Evolutionary conservation across 352 stramenopile genomes (phyloP), one percentile per base, ranked within the genome.

Genomic region (Phytophthora brassicae): DNA sequence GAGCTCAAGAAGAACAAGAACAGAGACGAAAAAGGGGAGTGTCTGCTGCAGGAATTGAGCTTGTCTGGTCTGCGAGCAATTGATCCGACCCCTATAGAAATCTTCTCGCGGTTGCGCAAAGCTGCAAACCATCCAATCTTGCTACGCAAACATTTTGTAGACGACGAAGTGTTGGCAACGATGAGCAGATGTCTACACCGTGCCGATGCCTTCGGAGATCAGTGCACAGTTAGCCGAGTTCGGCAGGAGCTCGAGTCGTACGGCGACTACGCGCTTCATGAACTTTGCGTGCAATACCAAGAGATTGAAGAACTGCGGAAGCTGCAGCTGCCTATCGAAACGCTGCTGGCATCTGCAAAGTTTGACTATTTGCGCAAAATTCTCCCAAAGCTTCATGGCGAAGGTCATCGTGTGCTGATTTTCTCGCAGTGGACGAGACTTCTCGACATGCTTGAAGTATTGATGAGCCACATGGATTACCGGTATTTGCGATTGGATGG

Each of bases 341-440:
- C 87, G 45, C 72, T 99, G 3, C 90, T 98, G 39, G 81, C 82
- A 9, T 99, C 96, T 16, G 78, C 91, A 29, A 99, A 99, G 67
- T 99, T 98, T 72, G 75, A 94, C 31, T 88, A 86, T 28, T 77
- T 99, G 43, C 80, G 81, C 19, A 62, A 65, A 14, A 61, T 99
- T 41, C 70, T 99, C 3, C 96, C 96, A 0, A 79, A 93, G 14
- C 79, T 98, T 28, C 63, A 75, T 20, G 38, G 54, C 12, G 77
- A 98, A 14, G 95, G 93, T 1, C 96, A 99, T 63, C 85, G 95
- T 29, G 89, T 99, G 16, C 72, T 99, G 12, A 96, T 99, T 31
- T 99, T 99, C 68, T 98, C 94, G 6, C 94, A 98, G 64, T 98
- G 95, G 96, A 98, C 94, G 22, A 97, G 90, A 42, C 78, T 98